Percentiles rank a stretch among this genome's conserved stretches.
phyloP scores from a whole-genome alignment of 108 stramenopile genomes.

The Cyclotella cryptica region DNA sequence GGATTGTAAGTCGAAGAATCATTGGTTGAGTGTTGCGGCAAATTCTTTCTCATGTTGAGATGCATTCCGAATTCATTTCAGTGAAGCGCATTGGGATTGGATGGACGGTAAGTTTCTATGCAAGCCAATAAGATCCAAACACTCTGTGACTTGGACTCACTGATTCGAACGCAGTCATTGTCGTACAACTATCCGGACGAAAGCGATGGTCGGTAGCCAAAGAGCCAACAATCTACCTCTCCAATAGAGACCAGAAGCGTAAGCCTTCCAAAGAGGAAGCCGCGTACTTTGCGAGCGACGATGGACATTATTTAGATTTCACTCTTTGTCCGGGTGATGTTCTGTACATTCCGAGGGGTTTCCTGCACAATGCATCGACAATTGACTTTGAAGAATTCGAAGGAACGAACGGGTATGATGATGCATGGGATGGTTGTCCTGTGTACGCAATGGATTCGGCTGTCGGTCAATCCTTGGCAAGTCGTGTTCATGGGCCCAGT shows the following conservation, averaged over 20 bases:
- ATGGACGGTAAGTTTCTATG: slow-evolving; percentile 41
- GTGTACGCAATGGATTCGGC: not conserved
- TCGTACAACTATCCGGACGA: slow-evolving; percentile 31
- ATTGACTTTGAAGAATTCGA: slow-evolving; percentile 20
- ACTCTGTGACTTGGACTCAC: not conserved
- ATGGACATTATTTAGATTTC: slow-evolving; percentile 29
- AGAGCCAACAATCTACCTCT: slow-evolving; percentile 36
- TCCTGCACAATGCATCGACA: slow-evolving; percentile 48
- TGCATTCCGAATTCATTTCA: not conserved
- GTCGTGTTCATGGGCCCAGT: slow-evolving; percentile 27
- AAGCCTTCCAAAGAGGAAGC: slow-evolving; percentile 34
- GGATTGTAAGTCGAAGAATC: slow-evolving; percentile 10
- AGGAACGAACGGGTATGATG: not conserved
- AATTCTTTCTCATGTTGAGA: too few relatives aligned
- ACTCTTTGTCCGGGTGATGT: slow-evolving; percentile 43
- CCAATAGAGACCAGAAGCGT: slow-evolving; percentile 42
- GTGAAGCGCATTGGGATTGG: slow-evolving; percentile 50
- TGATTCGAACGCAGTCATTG: slow-evolving; percentile 13
- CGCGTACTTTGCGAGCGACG: not conserved
- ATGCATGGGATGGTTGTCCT: slow-evolving; percentile 12
- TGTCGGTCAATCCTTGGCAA: not conserved
- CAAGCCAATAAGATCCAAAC: not conserved
- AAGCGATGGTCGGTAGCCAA: slow-evolving; percentile 37
- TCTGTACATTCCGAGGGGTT: slow-evolving; percentile 39
- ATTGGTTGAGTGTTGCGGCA: not conserved